Evolutionary conservation across 2,329 filamentous ascomycete species (phyloP), one percentile per base, ranked within the genome.

Genomic region (Ploettnerulaceae sp.): DNA sequence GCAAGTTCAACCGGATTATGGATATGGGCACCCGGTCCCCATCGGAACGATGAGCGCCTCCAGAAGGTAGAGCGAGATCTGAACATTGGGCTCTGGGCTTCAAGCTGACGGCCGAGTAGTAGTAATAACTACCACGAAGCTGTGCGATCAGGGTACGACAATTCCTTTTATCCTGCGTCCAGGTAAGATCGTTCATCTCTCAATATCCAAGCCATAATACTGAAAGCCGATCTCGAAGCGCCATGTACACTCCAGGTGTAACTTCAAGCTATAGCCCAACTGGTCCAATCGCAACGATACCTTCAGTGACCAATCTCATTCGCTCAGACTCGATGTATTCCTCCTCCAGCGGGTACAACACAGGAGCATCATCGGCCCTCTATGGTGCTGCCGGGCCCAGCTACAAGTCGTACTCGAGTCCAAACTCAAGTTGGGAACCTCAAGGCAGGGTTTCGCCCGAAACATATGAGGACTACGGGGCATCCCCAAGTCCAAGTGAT

Each of bases 401-500:
- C 26, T 63, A 57, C 51, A 57, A 54, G 43, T 56, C 57, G 3
- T 62, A 60, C 49, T 51, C 52, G 26, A 57, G 53, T 45, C 58
- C 57, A 45, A 47, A 50, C 35, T 55, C 61, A 47, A 58, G 41
- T 43, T 62, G 60, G 61, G 62, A 63, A 34, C 50, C 59, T 48
- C 55, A 61, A 58, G 62, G 60, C 39, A 60, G 60, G 42, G 47
- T 59, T 41, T 64, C 63, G 20, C 61, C 62, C 5, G 63, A 64
- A 49, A 48, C 45, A 26, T 64, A 65, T 48, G 61, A 64, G 52
- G 62, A 64, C 39, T 63, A 77, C 52, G 69, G 76, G 58, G 69
- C 71, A 29, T 81, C 79, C 14, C 74, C 77, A 21, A 76, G 73
- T 61, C 61, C 79, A 6, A 79, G 76, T n/a, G 80, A 83, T 54